Evolutionary conservation across 2,329 filamentous ascomycete species (phyloP).

Genomic region (Rhexocercosporidium sp.): DNA sequence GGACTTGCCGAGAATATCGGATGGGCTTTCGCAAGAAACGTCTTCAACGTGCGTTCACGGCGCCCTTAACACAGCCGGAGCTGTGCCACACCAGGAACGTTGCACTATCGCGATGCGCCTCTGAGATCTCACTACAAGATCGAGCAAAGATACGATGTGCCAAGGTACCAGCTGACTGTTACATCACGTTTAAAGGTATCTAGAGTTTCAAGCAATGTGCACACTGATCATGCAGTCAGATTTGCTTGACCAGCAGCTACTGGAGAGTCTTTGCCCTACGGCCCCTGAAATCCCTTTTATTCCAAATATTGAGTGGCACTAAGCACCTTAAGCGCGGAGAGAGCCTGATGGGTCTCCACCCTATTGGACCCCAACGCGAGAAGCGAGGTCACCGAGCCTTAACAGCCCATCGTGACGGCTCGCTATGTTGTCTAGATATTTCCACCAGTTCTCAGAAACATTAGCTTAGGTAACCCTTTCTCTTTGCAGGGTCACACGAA

Average conservation of each 20-base stretch:
- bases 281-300: background rate
- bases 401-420: background rate
- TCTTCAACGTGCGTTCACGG: background rate
- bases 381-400: background rate
- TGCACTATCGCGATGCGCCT: background rate
- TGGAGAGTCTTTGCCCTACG: background rate
- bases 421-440: background rate
- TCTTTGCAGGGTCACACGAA: background rate
- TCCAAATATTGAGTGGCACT: background rate
- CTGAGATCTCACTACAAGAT: background rate
- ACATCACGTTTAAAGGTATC: background rate
- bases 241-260: background rate
- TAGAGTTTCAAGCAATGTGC: slow-evolving; percentile 3
- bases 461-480: too few relatives aligned
- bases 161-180: background rate
- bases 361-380: background rate
- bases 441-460: too few relatives aligned
- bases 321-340: slow-evolving; percentile 4
- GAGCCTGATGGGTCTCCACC: background rate
- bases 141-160: too few relatives aligned
- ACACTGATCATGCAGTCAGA: background rate
- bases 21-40: background rate
- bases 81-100: background rate
- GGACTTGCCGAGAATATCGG: background rate
- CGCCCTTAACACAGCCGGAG: background rate